A percentile compares a stretch with the other conserved stretches of the same genome.
Evolutionary conservation across 1,284 basidiomycete genomes (phyloP).

Genomic region (Heterobasidion irregulare): DNA sequence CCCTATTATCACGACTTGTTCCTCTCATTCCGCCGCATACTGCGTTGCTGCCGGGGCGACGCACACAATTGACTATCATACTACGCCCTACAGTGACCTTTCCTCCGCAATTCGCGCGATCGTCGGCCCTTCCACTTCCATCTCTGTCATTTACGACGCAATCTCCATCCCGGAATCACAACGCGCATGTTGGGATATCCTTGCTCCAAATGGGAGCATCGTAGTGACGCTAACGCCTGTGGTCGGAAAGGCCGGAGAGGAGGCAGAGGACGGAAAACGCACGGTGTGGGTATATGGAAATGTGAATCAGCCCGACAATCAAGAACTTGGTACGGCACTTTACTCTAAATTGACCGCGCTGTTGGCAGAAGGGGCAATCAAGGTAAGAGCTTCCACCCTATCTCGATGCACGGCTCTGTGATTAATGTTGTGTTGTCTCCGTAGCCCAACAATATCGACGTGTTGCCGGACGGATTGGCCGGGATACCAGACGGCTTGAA

Average conservation of each 20-base stretch:
- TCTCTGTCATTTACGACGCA: slow-evolving; percentile 19
- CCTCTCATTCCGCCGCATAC: slow-evolving; percentile 20
- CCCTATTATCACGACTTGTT: slow-evolving; percentile 27
- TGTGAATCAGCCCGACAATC: slow-evolving; percentile 27
- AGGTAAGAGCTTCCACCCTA: slow-evolving; percentile 7
- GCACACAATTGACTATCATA: slow-evolving; percentile 24
- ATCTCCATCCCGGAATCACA: slow-evolving; percentile 15
- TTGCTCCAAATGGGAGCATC: slow-evolving; percentile 13
- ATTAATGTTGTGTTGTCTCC: not conserved
- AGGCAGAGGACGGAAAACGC: slow-evolving; percentile 7
- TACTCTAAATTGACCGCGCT: slow-evolving; percentile 6
- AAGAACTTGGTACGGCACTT: slow-evolving; percentile 22
- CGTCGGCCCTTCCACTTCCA: slow-evolving; percentile 5
- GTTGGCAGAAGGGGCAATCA: slow-evolving; percentile 6
- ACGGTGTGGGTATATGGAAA: slow-evolving; percentile 9
- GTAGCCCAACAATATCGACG: slow-evolving; percentile 24
- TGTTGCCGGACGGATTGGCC: slow-evolving; percentile 35
- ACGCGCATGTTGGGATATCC: slow-evolving; percentile 11
- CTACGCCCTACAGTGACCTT: slow-evolving; percentile 8
- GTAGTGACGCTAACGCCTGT: slow-evolving; percentile 7
- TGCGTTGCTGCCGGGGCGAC: slow-evolving; percentile 27
- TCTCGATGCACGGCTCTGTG: no score
- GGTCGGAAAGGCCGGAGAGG: slow-evolving; percentile 6
- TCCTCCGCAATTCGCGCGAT: slow-evolving; percentile 10
- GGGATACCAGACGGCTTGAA: slow-evolving; percentile 36